Evolutionary conservation across 192 early-diverging fungal species (phyloP), one percentile per base, ranked within the genome.

Genomic region (Umbelopsis sp.): DNA sequence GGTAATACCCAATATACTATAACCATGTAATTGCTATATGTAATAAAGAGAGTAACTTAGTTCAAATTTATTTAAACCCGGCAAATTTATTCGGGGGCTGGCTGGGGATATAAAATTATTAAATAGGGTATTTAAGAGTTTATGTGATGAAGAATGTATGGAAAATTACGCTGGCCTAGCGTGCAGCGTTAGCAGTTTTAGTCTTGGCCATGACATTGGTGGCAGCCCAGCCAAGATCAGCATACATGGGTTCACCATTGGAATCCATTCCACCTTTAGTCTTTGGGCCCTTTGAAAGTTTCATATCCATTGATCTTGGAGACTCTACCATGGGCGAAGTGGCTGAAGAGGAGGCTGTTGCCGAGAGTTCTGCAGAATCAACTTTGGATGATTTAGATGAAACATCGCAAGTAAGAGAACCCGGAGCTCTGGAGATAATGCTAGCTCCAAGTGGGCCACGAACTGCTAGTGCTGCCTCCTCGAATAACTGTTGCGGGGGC

Each of bases 191-290:
- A 18, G 55, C 55, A 13, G 18, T 61, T 12, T 30, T 30, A 61
- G 55, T 30, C 21, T 35, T 61, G 27, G 27, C 33, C 13, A 61
- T 13, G 55, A 30, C 55, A 25, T 61, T 35, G 4, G 37, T 6
- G 37, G 55, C 55, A 27, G 55, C 55, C 55, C 55, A 61, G 15
- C 55, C 18, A n/a, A 61, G 55, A n/a, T 61, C 55, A 35, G 55
- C 18, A 61, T 35, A 61, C 27, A 12, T 13, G 7, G 55, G 27
- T 16, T 61, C 55, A 35, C 55, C 30, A 35, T 61, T 61, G 16
- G 27, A 16, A 33, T 61, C 55, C 18, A 61, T 11, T 5, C 2
- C 55, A 35, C 27, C 16, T 61, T 35, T 61, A 35, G 30, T 3
- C 18, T 25, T 25, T 12, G 12, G 0, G 18, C 27, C 27, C 6